Evolutionary conservation across 176 grass and related monocot genomes (phyloP), one percentile per base, ranked within the genome.

Genomic region (Oryza brachyantha): DNA sequence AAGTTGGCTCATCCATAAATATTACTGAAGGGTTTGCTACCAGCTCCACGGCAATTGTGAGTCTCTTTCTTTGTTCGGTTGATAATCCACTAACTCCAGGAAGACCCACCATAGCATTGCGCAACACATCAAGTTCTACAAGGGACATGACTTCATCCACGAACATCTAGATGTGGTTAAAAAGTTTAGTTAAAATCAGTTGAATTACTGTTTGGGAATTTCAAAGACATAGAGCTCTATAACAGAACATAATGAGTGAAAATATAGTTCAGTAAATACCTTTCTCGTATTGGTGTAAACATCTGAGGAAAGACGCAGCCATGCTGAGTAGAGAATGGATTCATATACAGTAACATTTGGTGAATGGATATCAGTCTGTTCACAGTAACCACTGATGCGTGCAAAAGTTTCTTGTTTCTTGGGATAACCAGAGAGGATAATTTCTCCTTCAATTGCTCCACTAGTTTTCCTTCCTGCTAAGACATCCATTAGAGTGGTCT

Each of bases 1-100:
- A 97, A 57, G 94, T 97, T 32, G 94, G 94, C 72, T 97, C 94
- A 36, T 97, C 94, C 94, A 97, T 97, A 76, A 97, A 97, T 68
- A 97, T 90, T 28, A 97, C 84, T 28, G 94, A 97, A 68, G 94
- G 94, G 77, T 97, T 97, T 31, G 91, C 89, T 29, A 97, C 87
- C 48, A 97, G 34, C 67, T 97, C 94, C 36, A 97, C 91, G 1
- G 94, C 91, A 79, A 94, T 94, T 39, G 94, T 97, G 16, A 97
- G 48, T 28, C 94, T 85, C 77, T 97, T 97, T 54, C 94, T 83
- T 75, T 97, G 94, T 57, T 97, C 94, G 9, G 89, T 97, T 4
- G 94, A 97, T 78, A 97, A 83, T 45, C 94, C 94, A 40, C 64
- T 75, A 34, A 94, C 70, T 45, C 91, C 89, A 27, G 91, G 94